Percentiles rank a stretch among this genome's conserved stretches.
Conservation (phyloP, 331 rosid species). For the Rosa hybrid region DNA sequence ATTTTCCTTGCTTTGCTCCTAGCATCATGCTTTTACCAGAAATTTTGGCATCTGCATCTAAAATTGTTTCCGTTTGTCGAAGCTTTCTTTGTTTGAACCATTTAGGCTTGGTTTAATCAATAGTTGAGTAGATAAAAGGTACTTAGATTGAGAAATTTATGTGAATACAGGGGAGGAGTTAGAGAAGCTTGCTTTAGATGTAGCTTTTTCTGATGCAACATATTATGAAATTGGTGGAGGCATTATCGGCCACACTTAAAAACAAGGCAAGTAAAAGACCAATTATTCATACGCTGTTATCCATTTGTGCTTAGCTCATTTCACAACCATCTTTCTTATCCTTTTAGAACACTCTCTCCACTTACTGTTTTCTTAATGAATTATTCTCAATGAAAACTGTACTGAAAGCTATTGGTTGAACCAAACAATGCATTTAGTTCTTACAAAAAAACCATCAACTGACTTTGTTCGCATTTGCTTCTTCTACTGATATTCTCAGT, state of each 20-base stretch:
- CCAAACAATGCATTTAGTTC: no score
- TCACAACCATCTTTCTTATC: no score
- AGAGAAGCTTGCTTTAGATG: conserved; percentile 78
- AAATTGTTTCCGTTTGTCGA: not conserved
- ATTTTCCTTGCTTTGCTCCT: conserved; percentile 12
- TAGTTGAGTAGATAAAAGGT: not conserved
- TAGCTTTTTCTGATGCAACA: conserved; percentile 67
- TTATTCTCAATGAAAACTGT: no score
- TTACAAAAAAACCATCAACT: no score
- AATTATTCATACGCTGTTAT: no score
- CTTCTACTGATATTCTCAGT: no score
- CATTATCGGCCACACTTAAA: conserved; percentile 51
- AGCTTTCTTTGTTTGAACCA: not conserved
- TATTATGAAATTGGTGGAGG: conserved; percentile 86
- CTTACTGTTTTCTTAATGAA: no score
- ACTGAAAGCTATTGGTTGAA: no score
- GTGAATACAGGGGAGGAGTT: conserved; percentile 66
- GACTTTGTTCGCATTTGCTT: no score
- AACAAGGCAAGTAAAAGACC: no score
- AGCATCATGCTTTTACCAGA: not conserved
- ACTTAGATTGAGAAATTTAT: conserved; percentile 9
- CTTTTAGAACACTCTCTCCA: no score
- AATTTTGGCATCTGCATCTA: not conserved
- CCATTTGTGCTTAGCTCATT: no score
- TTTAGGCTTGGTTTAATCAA: not conserved